Base-by-base conservation (phyloP, 2,329 filamentous ascomycete genomes). In the Colletotrichum euphorbiae region DNA sequence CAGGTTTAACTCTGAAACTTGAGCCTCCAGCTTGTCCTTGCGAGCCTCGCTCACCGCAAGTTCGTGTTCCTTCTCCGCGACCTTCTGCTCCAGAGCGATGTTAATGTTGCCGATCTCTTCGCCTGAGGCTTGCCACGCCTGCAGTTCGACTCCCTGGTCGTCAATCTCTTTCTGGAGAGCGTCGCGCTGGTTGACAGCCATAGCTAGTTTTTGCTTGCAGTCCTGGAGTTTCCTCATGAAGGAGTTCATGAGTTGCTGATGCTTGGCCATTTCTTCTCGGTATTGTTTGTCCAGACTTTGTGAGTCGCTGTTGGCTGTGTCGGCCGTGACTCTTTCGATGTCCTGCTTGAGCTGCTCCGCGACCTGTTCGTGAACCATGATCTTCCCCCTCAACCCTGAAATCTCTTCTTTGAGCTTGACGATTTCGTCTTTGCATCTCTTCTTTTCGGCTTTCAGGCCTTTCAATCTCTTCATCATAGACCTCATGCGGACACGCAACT, bases 101-200 rank as follows among this genome's bases (percentile, higher is more conserved):
- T 61, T 59, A 12, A 15, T 17, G 7, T 50, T 28, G 11, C 56
- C 56, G 17, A 59, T n/a, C 17, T 50, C 28, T 2, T 51, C 46
- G n/a, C 58, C 58, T 15, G 45, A 42, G 4, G 19, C 19, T 19
- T 52, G 45, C 58, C 58, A 61, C 6, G 28, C n/a, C 11, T n/a
- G 24, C n/a, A 57, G 36, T n/a, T 70, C 48, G 1, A 6, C 3
- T 19, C 36, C 21, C 13, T 36, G 12, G 6, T 62, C 50, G 6
- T 17, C 54, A 15, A 69, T 52, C 43, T 59, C 7, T 17, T 50
- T 28, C 24, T 58, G n/a, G 28, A 54, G 60, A 1, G 11, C 31
- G 12, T 31, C 12, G 36, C 31, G 42, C 9, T 56, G 40, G 28
- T 50, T 15, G 13, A 9, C 31, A 5, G 36, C 31, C 9, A 3